A percentile compares a stretch with the other conserved stretches of the same genome.
These are phyloP conservation scores for Boletus sp. DNA, from an alignment of 768 basidiomycete species.

Conservation along the genomic window DNA sequence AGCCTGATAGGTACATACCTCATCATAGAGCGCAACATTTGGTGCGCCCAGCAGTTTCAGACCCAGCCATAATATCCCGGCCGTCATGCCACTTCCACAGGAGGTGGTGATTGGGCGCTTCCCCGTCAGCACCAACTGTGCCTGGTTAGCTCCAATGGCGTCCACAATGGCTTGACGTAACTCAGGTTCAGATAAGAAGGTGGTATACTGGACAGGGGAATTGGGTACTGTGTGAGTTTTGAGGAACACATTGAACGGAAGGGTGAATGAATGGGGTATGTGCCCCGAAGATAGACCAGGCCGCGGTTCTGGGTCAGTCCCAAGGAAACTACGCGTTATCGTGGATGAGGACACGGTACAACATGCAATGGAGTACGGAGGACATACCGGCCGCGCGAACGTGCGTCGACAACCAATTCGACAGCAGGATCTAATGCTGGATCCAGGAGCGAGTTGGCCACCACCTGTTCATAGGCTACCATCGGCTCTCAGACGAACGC, in stretches of 20 bases:
- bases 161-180: conserved; percentile 58
- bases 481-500: conserved; percentile 11
- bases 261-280: conserved; percentile 81
- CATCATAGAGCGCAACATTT: conserved; percentile 82
- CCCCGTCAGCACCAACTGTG: conserved; percentile 58
- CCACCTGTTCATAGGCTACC: conserved; percentile 79
- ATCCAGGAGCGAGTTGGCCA: conserved; percentile 59
- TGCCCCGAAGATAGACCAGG: conserved; percentile 87
- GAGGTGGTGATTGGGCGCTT: conserved; percentile 63
- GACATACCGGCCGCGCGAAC: conserved; percentile 73
- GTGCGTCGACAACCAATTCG: conserved; percentile 85
- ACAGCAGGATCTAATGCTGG: conserved; percentile 43
- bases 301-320: conserved; percentile 85
- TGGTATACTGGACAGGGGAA: conserved; percentile 51
- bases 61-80: conserved; percentile 91
- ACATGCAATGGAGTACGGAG: background rate
- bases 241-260: conserved; percentile 82
- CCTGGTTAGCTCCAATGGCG: conserved; percentile 58
- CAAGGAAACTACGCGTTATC: conserved; percentile 59
- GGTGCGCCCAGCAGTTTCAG: conserved; percentile 66
- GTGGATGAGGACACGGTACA: conserved; percentile 2
- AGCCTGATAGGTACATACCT: conserved; percentile 52
- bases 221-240: conserved; percentile 35
- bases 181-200: conserved; percentile 54
- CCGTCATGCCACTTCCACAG: conserved; percentile 99